Base-by-base conservation (phyloP, 2,329 filamentous ascomycete species). In the Purpureocillium takamizusanense region DNA sequence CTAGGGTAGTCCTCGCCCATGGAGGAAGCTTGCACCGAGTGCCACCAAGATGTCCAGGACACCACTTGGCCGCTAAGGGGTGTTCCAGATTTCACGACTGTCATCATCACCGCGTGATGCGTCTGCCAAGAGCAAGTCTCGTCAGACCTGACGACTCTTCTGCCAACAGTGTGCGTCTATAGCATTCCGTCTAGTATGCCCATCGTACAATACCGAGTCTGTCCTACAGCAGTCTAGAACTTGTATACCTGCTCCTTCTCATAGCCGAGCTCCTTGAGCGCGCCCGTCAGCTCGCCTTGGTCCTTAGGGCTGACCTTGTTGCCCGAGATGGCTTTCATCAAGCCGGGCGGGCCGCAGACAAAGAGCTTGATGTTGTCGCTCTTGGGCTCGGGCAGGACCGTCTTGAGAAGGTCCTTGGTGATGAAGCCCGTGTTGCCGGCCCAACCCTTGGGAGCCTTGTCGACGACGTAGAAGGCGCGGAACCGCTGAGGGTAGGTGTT, bases 401-500 rank as follows among this genome's bases (percentile, higher is more conserved):
- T 90, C 82, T 97, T 95, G 55, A 98, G 68, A 41, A 97, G 72
- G 48, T 95, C 88, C 75, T 95, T 94, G 62, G 66, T 85, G 58
- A 98, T 83, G 69, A 71, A 82, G 46, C 92, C 92, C 62, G 80
- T 85, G 54, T 72, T 77, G 49, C 86, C 83, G 39, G 65, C 63
- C 87, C 87, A 95, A 42, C 72, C 72, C 67, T 86, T 76, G 83
- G 83, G 35, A 78, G 85, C 53, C 55, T 90, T 86, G 69, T 95
- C 86, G 29, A 98, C 75, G 37, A 89, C 76, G 68, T 97, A 95
- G 67, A 97, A 95, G 42, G 86, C 88, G 53, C 86, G 81, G 83
- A 98, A 97, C 48, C 89, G 83, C 65, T 88, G 85, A 14, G 92
- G 92, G 70, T 89, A 94, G 36, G 83, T 88, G 73, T 95, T 95